Base-by-base conservation (phyloP, 192 early-diverging fungal genomes). In the Gaertneriomyces sp. region DNA sequence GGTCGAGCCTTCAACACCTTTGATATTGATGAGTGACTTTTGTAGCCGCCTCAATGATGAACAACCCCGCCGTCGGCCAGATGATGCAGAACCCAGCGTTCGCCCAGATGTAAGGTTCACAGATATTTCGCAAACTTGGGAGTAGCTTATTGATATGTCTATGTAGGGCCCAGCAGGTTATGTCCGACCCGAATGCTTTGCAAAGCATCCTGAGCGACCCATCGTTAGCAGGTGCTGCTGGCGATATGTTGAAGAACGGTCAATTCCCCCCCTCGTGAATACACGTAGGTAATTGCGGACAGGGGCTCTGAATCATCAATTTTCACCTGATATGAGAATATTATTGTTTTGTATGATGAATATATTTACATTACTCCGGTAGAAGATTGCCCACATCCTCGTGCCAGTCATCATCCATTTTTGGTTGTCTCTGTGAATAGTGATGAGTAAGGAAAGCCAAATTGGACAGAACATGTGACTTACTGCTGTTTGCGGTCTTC, bases 41-140 rank as follows among this genome's bases (percentile, higher is more conserved):
- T 51, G 11, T 40, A 75, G 73, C 73, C 8, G 52, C 67, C 20
- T 41, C 66, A 42, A 81, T 83, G 76, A 83, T 83, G 81, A 47
- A 38, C 4, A 81, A 84, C 91, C 61, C 91, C 81, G 77, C 87
- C 73, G 91, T 98, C 86, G 84, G 87, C 66, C 71, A 83, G 10
- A 84, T 98, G 76, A 87, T 95, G 89, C 90, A 84, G 75, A 98
- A 98, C 81, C 96, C 94, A 7, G 88, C 87, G 8, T 74, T 96
- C 59, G 81, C 89, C 45, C 83, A 89, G 65, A 92, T 98, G 92
- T 85, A 74, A 73, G 77, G 20, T 25, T 58, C 42, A 5, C 55
- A 45, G 53, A 56, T 58, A 41, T 47, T 41, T 73, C 47, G 19
- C 17, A 41, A 42, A 20, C 44, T 50, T 25, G 60, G 12, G 25